These are phyloP conservation scores for Trametes maxima DNA, from an alignment of 768 basidiomycete species.

Conservation along the genomic window DNA sequence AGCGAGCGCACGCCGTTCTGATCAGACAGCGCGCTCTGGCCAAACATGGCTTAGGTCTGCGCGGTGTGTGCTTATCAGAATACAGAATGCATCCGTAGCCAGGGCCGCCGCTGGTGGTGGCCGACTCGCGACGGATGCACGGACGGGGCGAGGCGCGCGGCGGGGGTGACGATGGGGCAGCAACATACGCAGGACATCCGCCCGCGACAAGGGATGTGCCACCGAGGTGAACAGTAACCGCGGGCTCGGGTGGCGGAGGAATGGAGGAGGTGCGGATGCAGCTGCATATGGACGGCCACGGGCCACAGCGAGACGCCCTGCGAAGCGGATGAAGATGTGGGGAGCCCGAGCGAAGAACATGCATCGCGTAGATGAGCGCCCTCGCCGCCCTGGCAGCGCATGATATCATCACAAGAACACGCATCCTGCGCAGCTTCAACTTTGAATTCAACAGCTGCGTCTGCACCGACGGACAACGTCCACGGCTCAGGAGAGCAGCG, in stretches of 20 bases:
- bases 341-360: neutral
- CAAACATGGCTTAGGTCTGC: neutral
- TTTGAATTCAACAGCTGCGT: no score
- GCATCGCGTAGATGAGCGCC: conserved; percentile 6
- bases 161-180: neutral
- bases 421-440: no score
- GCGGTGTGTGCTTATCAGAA: conserved; percentile 5
- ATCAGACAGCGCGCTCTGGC: neutral
- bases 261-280: conserved; percentile 1
- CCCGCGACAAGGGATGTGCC: neutral
- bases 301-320: neutral
- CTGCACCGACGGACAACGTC: no score
- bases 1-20: neutral
- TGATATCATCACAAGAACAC: conserved; percentile 21
- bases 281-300: neutral
- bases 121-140: neutral
- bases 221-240: no score
- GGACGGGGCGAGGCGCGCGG: neutral
- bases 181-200: neutral
- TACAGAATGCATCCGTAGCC: neutral
- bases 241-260: no score
- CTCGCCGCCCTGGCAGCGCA: conserved; percentile 3
- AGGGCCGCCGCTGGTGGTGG: neutral
- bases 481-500: no score
- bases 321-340: neutral